phyloP scores from a whole-genome alignment of 257 asterid genomes.

The Parsonsia alboflavescens region DNA sequence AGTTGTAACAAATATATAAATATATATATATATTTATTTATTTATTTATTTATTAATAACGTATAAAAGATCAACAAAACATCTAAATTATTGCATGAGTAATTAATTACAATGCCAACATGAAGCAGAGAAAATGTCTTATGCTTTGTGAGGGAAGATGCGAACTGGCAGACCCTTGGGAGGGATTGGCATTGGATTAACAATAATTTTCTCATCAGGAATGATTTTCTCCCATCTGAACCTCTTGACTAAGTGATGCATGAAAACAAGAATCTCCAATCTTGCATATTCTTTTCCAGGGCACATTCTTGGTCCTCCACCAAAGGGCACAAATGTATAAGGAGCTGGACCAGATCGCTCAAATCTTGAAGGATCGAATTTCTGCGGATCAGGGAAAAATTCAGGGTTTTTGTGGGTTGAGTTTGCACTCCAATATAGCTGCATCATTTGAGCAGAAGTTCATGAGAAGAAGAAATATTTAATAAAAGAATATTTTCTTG shows the following conservation, averaged over 20 bases:
- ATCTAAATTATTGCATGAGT: background rate
- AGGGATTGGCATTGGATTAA: conserved; percentile 49
- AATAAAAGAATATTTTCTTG: too few species aligned
- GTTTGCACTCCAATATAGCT: conserved; percentile 54
- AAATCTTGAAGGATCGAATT: conserved; percentile 51
- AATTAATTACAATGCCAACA: background rate
- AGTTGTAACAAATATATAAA: too few species aligned
- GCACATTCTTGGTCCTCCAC: conserved; percentile 63
- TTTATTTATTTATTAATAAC: too few species aligned
- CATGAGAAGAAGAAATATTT: background rate
- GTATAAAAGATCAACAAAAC: background rate
- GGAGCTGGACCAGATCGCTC: conserved; percentile 57
- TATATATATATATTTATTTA: too few species aligned
- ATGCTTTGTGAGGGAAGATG: conserved; percentile 39
- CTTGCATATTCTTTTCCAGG: conserved; percentile 57
- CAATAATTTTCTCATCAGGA: conserved; percentile 43
- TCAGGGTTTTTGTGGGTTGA: conserved; percentile 47
- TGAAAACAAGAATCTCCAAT: conserved; percentile 50
- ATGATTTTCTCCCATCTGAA: conserved; percentile 42
- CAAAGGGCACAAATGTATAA: conserved; percentile 54
- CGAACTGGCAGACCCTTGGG: conserved; percentile 51
- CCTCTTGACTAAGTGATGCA: conserved; percentile 49
- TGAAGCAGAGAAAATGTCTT: background rate
- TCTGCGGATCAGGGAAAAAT: conserved; percentile 36
- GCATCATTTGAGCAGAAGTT: background rate